Evolutionary conservation across 2,329 filamentous ascomycete genomes (phyloP), one percentile per base, ranked within the genome.

Genomic region (Colletotrichum tropicicola): DNA sequence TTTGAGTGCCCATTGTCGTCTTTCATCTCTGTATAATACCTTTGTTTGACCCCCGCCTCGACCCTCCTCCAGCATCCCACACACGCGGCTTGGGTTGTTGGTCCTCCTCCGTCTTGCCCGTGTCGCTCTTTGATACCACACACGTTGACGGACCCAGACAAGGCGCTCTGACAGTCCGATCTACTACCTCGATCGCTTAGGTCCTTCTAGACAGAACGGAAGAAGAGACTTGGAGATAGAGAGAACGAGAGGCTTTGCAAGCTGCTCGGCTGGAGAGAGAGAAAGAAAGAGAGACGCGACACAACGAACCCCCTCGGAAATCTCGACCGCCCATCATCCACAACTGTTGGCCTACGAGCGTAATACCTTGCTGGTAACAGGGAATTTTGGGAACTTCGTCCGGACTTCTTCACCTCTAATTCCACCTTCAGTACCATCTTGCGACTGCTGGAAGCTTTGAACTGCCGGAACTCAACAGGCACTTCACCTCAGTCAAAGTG

Each of bases 1-100:
- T 74, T 75, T 80, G 74, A 73, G 78, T 66, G 62, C 21, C 45
- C 59, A 63, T 62, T 57, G 59, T 45, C 51, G 21, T 64, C 45
- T 66, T 66, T 64, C 59, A 39, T 58, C 63, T 53, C 59, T 66
- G 59, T 64, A 66, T 66, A 66, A 58, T 66, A 66, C 51, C 48
- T 52, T 77, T 75, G 74, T 79, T 80, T 56, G 47, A 52, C 27
- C 39, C 59, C 54, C 51, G 45, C 56, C 41, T 58, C 48, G 70
- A 73, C 60, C 68, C 56, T 71, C 68, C 69, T 62, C 59, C 58
- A 56, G 43, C 54, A 59, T 64, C 55, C 52, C 63, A 66, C 39
- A 58, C 63, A 47, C 63, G 63, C 45, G 59, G 58, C 63, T 60
- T 65, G 61, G 61, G 61, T 35, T 65, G 61, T 65, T 61, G 61